phyloP scores from a whole-genome alignment of 2,329 filamentous ascomycete genomes.

The Zasmidium angulare region DNA sequence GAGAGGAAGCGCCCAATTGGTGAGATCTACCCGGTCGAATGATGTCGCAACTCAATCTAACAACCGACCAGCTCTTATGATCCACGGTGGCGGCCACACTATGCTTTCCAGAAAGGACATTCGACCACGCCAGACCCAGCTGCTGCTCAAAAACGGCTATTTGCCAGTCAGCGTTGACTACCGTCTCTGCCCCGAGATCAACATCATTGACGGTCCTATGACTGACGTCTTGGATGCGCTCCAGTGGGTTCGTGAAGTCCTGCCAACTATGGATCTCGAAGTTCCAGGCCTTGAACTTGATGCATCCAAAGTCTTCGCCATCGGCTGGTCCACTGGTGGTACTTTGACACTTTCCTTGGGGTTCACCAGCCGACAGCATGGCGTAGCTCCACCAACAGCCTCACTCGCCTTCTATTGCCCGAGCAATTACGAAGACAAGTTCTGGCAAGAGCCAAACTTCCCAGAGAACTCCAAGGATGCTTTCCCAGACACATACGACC shows the following conservation, averaged over 20 bases:
- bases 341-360: conserved; percentile 3
- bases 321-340: conserved; percentile 10
- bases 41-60: neutral
- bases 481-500: neutral
- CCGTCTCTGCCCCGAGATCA: conserved; percentile 10
- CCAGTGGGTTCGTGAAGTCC: conserved; percentile 4
- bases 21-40: neutral
- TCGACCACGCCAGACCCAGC: neutral
- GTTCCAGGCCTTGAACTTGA: neutral
- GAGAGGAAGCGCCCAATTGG: neutral
- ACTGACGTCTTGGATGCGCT: conserved; percentile 3
- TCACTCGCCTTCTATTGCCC: conserved; percentile 7
- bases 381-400: conserved; percentile 4
- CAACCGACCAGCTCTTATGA: conserved; percentile 1
- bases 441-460: neutral
- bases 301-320: neutral
- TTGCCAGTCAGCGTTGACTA: conserved; percentile 12
- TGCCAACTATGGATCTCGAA: neutral
- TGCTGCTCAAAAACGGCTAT: conserved; percentile 3
- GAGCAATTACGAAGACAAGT: conserved; percentile 5
- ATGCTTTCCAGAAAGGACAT: conserved; percentile 6
- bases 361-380: neutral
- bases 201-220: conserved; percentile 7
- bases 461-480: neutral
- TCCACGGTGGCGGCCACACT: conserved; percentile 12